Evolutionary conservation across 192 early-diverging fungal genomes (phyloP).

Genomic region (Geranomyces michiganensis): DNA sequence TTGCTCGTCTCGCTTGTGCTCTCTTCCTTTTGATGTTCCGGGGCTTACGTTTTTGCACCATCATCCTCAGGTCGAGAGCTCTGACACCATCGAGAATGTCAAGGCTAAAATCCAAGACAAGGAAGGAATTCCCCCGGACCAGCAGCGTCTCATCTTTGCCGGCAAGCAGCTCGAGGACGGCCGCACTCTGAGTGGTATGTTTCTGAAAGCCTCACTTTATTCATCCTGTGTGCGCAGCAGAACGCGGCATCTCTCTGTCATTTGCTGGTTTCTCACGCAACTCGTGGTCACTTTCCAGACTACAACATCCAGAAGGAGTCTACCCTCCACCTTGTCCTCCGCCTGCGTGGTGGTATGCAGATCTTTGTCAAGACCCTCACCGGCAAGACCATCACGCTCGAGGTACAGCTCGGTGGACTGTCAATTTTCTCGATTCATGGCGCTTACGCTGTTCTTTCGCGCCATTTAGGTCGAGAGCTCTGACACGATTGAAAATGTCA

Average conservation of each 20-base stretch:
- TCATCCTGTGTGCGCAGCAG: too few species aligned
- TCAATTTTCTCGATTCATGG: too few species aligned
- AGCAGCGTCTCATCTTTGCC: slow-evolving; percentile 80
- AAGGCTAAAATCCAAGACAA: slow-evolving; percentile 62
- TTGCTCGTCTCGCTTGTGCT: too few species aligned
- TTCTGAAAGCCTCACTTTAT: too few species aligned
- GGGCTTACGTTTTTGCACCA: too few species aligned
- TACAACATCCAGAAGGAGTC: slow-evolving; percentile 72
- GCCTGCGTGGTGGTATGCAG: slow-evolving; percentile 65
- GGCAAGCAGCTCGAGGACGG: slow-evolving; percentile 82
- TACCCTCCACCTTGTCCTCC: slow-evolving; percentile 71
- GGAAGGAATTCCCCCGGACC: slow-evolving; percentile 75
- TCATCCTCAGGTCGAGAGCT: slow-evolving; percentile 57
- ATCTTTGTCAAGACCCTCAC: slow-evolving; percentile 88
- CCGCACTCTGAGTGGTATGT: slow-evolving; percentile 50
- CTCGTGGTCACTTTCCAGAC: slow-evolving; percentile 28
- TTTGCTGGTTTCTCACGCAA: slow-evolving; percentile 5
- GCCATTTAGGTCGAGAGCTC: slow-evolving; percentile 71
- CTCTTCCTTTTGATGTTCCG: too few species aligned
- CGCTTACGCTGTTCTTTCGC: too few species aligned
- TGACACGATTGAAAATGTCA: slow-evolving; percentile 75
- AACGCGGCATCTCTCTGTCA: too few species aligned
- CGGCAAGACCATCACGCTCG: slow-evolving; percentile 85
- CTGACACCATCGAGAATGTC: slow-evolving; percentile 75
- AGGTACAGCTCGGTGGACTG: neutral